These are phyloP conservation scores for Microcyclosporella mali DNA, from an alignment of 2,329 filamentous ascomycete genomes.

Conservation along the genomic window DNA sequence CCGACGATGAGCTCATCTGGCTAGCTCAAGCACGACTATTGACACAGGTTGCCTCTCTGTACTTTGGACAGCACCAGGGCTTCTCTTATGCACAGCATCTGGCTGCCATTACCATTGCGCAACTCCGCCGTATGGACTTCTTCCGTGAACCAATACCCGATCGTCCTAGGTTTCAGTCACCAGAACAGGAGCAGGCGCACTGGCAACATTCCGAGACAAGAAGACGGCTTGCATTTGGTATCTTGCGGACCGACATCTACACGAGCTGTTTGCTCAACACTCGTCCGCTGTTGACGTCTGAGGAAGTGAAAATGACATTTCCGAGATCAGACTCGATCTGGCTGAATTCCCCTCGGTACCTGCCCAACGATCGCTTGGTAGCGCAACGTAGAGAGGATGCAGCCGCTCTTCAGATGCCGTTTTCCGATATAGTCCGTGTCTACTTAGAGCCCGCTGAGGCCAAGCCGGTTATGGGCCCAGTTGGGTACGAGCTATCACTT, in stretches of 20 bases:
- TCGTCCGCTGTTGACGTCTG: conserved; percentile 11
- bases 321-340: conserved; percentile 8
- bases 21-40: conserved; percentile 13
- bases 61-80: conserved; percentile 17
- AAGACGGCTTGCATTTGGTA: conserved; percentile 12
- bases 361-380: conserved; percentile 2
- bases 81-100: conserved; percentile 17
- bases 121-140: conserved; percentile 14
- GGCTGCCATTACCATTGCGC: conserved; percentile 12
- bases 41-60: conserved; percentile 13
- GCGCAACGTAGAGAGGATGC: conserved; percentile 8
- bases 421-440: conserved; percentile 15
- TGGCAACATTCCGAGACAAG: conserved; percentile 8
- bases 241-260: conserved; percentile 13
- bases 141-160: conserved; percentile 13
- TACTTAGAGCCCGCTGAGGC: conserved; percentile 11
- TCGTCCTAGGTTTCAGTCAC: not conserved
- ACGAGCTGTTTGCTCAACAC: conserved; percentile 13
- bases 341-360: conserved; percentile 6
- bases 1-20: conserved; percentile 11
- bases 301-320: conserved; percentile 16
- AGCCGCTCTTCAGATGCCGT: conserved; percentile 10
- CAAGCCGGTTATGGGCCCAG: conserved; percentile 11
- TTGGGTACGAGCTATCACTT: conserved; percentile 13
- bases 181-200: conserved; percentile 4